A percentile compares a stretch with the other conserved stretches of the same genome.
phyloP scores from a whole-genome alignment of 2,329 filamentous ascomycete genomes.

The Thelonectria blattea region DNA sequence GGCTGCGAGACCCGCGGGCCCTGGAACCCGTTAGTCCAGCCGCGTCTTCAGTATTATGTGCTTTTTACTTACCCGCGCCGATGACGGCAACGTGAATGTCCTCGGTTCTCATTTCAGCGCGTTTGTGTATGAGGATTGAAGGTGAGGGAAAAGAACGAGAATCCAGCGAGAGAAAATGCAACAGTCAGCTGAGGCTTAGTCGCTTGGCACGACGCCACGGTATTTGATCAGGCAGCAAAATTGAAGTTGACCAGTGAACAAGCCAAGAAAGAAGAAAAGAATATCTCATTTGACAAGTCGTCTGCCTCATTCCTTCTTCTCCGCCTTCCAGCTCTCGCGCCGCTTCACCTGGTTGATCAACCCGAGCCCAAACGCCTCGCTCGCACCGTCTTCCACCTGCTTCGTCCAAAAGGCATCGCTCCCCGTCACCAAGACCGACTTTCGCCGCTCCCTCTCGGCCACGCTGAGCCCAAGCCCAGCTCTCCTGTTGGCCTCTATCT shows the following conservation, averaged over 20 bases:
- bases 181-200: background rate
- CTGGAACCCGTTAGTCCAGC: conserved; percentile 12
- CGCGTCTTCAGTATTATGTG: background rate
- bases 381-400: conserved; percentile 48
- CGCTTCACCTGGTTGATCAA: conserved; percentile 43
- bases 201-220: no score
- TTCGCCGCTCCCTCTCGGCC: conserved; percentile 47
- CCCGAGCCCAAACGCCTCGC: conserved; percentile 41
- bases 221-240: no score
- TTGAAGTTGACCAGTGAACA: no score
- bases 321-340: conserved; percentile 19
- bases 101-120: conserved; percentile 15
- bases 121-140: background rate
- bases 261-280: no score
- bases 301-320: conserved; percentile 25
- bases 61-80: conserved; percentile 26
- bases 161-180: background rate
- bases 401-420: conserved; percentile 50
- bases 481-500: conserved; percentile 48
- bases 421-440: conserved; percentile 43
- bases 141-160: no score
- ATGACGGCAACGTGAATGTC: conserved; percentile 29
- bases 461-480: conserved; percentile 42
- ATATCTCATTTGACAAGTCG: no score
- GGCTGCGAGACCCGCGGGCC: conserved; percentile 31